Conservation (phyloP, 306 rosid genomes). For the Datisca glomerata region DNA sequence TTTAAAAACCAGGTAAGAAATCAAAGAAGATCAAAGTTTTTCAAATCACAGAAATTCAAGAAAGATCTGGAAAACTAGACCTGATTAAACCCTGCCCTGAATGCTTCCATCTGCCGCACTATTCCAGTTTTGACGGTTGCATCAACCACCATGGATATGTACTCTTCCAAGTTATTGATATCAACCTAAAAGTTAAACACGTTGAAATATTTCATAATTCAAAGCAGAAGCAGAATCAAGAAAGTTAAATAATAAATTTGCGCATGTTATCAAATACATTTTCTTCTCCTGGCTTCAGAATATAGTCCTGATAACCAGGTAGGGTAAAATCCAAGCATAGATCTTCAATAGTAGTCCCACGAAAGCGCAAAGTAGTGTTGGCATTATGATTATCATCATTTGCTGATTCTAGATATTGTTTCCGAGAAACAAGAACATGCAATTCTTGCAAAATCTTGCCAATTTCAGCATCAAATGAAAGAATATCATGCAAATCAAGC, state of each 20-base stretch:
- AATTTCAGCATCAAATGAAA: slow-evolving; percentile 72
- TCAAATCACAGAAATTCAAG: neutral
- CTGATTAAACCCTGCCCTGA: slow-evolving; percentile 95
- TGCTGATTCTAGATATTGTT: slow-evolving; percentile 40
- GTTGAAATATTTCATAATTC: neutral
- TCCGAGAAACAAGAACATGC: slow-evolving; percentile 66
- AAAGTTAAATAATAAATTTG: neutral
- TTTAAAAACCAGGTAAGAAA: no score
- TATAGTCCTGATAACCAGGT: slow-evolving; percentile 87
- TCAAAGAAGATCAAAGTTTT: slow-evolving; percentile 7
- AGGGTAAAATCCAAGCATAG: slow-evolving; percentile 79
- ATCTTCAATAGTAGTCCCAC: slow-evolving; percentile 71
- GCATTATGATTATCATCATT: slow-evolving; percentile 26
- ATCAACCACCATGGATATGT: slow-evolving; percentile 69
- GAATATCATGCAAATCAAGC: slow-evolving; percentile 92
- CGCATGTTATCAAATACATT: slow-evolving; percentile 31
- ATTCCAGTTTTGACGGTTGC: slow-evolving; percentile 91
- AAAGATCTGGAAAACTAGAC: slow-evolving; percentile 23
- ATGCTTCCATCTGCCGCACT: slow-evolving; percentile 75
- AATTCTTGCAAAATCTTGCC: slow-evolving; percentile 89
- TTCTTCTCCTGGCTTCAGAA: slow-evolving; percentile 75
- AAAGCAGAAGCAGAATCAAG: slow-evolving; percentile 2
- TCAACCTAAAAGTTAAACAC: slow-evolving; percentile 46
- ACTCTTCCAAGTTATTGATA: slow-evolving; percentile 80
- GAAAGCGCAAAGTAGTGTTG: slow-evolving; percentile 35